Evolutionary conservation across 2,329 filamentous ascomycete genomes (phyloP), one percentile per base, ranked within the genome.

Genomic region (Ambrosiella xylebori): DNA sequence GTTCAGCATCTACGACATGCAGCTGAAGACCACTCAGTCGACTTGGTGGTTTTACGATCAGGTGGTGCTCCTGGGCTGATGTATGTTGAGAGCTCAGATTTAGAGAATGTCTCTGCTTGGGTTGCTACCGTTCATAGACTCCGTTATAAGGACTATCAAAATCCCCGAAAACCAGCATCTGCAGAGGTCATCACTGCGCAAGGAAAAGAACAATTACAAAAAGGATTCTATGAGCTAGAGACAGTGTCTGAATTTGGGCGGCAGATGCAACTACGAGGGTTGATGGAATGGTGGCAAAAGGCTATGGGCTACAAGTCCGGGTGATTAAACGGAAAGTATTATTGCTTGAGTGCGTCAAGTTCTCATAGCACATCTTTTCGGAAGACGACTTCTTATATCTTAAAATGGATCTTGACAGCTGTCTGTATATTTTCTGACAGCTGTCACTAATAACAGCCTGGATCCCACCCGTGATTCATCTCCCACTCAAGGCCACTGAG

Each of bases 61-160:
- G 84, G 85, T 9, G 80, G 81, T 1, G 77, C 77, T 27, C 86
- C 86, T 0, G 86, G 86, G 1, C 81, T 90, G 63, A 89, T 90
- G 85, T 87, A 88, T 65, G 85, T 83, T 54, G 82, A 87, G 65
- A 79, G 80, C 1, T 62, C 63, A 3, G 70, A 75, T n/a, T 74
- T 78, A 63, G 64, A 65, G 1, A 72, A 73, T 1, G 77, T 88
- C 2, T 73, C 72, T 59, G 71, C 73, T 12, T 88, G 85, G 85
- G 81, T 88, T 3, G 72, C 71, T 9, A 71, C 72, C 1, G 84
- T 88, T 1, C 78, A 85, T 58, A 74, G 74, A 35, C 68, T 88
- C 47, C 74, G 82, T 6, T 88, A 88, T 68, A 88, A 88, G 63
- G 84, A 88, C 66, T 88, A 83, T 57, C 80, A 84, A 61, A 75